Conservation (phyloP, 441 rosid genomes). For the Croton laevigatus region DNA sequence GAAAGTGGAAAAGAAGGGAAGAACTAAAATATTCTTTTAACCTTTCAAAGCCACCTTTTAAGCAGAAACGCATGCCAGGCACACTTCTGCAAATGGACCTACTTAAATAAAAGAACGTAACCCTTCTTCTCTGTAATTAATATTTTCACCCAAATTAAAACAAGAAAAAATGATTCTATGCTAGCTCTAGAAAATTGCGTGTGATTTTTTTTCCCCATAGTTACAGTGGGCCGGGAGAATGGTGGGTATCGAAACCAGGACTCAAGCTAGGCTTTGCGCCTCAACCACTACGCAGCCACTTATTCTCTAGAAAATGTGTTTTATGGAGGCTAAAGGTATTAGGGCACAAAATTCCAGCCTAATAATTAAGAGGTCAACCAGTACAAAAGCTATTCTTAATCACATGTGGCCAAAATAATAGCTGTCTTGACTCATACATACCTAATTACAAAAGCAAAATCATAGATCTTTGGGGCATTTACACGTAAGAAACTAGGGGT, state of each 20-base stretch:
- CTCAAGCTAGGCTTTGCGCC: no score
- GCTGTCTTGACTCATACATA: not conserved
- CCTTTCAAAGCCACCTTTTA: conserved; percentile 6
- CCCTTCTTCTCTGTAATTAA: conserved; percentile 1
- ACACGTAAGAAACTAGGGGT: not conserved
- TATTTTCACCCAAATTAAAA: no score
- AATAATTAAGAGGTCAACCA: conserved; percentile 5
- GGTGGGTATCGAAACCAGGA: no score
- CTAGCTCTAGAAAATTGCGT: no score
- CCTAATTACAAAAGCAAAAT: not conserved
- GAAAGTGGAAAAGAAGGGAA: not conserved
- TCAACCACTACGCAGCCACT: no score
- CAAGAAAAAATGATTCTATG: no score
- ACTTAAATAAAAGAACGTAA: not conserved
- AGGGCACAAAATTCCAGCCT: not conserved
- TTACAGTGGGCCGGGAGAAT: no score
- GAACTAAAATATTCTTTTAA: not conserved
- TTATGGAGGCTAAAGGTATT: not conserved
- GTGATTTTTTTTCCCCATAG: no score
- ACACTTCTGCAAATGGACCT: conserved; percentile 18
- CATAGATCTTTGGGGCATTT: not conserved
- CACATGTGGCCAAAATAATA: not conserved
- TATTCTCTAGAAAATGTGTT: not conserved
- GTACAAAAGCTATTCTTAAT: not conserved
- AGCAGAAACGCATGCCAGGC: conserved; percentile 11